Base-by-base conservation (phyloP, 1,284 basidiomycete species). In the Cryptococcus sp. region DNA sequence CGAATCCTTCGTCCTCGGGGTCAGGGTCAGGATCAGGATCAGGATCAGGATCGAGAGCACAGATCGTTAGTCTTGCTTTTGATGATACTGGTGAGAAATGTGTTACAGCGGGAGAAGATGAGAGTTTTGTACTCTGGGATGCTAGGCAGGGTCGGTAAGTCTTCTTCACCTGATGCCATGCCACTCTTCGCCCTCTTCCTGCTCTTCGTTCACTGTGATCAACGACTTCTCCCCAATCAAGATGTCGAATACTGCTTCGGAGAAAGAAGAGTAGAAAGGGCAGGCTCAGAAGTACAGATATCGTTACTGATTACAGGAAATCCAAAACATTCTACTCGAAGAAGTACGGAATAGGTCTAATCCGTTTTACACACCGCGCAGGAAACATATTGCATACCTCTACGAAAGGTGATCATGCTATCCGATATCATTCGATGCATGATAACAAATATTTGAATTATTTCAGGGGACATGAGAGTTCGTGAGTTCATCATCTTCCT, bases 391-490 rank as follows among this genome's bases (percentile, higher is more conserved):
- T 98, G 2, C 85, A 98, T 67, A 90, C 94, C 1, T 93, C 90
- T 1, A 98, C 93, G 5, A 97, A 96, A 73, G 89, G 88, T 70
- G 89, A 78, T 63, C 59, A 98, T 65, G 91, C 89, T 1, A 83
- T 99, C 55, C 85, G 96, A 22, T 97, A 98, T 72, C 91, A 96
- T 64, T 91, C 89, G 2, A 73, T 97, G 53, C 90, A 97, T 74
- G 91, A 96, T 79, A 97, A 97, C 79, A 90, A 87, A 72, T 99
- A 93, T 69, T 77, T 97, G 28, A 85, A 88, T 60, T 98, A 98
- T 76, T 98, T 94, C 78, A 87, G 85, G 63, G 96, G 96, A 0
- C 96, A 99, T 77, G 91, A 86, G 62, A 85, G 81, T 45, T 82
- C 65, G 79, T 80, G 21, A 51, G 77, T 61, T n/a, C 5, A 11